These are phyloP conservation scores for Coemansia brasiliensis DNA, from an alignment of 192 early-diverging fungal species.

Conservation along the genomic window DNA sequence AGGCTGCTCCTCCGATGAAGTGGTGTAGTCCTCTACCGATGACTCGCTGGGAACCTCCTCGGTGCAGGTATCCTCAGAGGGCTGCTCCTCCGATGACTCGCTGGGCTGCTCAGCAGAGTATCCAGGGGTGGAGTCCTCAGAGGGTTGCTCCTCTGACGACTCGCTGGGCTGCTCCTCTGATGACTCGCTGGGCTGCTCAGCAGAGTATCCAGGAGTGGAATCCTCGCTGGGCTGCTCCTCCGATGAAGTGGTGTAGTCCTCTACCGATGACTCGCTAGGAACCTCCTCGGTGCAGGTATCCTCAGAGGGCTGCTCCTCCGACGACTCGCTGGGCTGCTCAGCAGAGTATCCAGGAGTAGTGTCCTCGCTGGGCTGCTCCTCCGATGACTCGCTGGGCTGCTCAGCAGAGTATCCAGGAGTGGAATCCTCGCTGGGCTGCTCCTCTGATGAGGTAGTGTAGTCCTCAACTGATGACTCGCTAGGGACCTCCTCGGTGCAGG, in stretches of 20 bases:
- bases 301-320: neutral
- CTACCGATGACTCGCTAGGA: slow-evolving; percentile 12
- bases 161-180: too few relatives aligned
- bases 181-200: too few relatives aligned
- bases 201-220: too few relatives aligned
- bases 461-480: neutral
- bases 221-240: neutral
- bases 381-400: too few relatives aligned
- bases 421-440: too few relatives aligned
- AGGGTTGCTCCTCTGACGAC: too few relatives aligned
- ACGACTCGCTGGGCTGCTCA: slow-evolving; percentile 3
- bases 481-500: neutral
- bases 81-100: too few relatives aligned
- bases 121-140: too few relatives aligned
- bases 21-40: slow-evolving; percentile 10
- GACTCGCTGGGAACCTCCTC: too few relatives aligned
- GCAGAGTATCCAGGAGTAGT: neutral
- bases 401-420: too few relatives aligned
- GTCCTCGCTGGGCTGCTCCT: neutral
- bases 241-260: slow-evolving; percentile 14
- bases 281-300: too few relatives aligned
- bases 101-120: too few relatives aligned
- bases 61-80: neutral
- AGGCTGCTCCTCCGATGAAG: neutral
- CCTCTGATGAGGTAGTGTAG: slow-evolving; percentile 15